A percentile compares a stretch with the other conserved stretches of the same genome.
Conservation (phyloP, 805 yeast species). For the Komagataella phaffii region DNA sequence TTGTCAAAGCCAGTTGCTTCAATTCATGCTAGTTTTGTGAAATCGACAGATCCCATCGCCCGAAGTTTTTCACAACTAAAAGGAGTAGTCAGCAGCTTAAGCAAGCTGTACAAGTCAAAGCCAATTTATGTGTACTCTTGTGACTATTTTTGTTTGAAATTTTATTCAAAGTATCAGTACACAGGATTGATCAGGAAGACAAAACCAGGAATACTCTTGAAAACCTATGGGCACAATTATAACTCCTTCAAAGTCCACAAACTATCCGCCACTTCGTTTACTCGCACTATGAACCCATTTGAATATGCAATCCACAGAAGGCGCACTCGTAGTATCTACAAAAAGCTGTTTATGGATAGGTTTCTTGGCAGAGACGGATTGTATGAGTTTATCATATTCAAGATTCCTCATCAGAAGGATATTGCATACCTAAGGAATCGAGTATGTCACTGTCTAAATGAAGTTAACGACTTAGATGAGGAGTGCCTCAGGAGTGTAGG, state of each 20-base stretch:
- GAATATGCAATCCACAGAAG: conserved; percentile 12
- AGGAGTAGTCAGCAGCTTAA: background rate
- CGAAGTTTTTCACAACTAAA: background rate
- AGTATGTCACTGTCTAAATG: conserved; percentile 7
- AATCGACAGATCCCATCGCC: background rate
- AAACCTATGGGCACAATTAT: conserved; percentile 15
- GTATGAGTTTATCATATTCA: conserved; percentile 8
- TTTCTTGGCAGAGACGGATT: conserved; percentile 15
- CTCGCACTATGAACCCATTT: background rate
- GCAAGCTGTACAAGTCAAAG: background rate
- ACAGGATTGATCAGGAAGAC: conserved; percentile 17
- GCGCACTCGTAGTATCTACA: conserved; percentile 3
- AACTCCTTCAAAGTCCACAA: conserved; percentile 11
- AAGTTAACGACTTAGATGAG: conserved; percentile 6
- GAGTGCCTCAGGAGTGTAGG: conserved; percentile 1
- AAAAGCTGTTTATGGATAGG: conserved; percentile 8
- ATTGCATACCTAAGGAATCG: conserved; percentile 5
- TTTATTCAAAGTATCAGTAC: conserved; percentile 10
- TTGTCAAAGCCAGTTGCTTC: background rate
- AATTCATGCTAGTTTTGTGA: conserved; percentile 3
- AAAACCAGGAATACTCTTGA: conserved; percentile 14
- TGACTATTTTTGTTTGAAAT: conserved; percentile 6
- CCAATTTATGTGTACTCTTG: background rate
- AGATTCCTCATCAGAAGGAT: conserved; percentile 7
- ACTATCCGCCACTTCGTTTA: conserved; percentile 13